Conservation (phyloP, 2,329 filamentous ascomycete genomes). For the Lachnellula hyalina region DNA sequence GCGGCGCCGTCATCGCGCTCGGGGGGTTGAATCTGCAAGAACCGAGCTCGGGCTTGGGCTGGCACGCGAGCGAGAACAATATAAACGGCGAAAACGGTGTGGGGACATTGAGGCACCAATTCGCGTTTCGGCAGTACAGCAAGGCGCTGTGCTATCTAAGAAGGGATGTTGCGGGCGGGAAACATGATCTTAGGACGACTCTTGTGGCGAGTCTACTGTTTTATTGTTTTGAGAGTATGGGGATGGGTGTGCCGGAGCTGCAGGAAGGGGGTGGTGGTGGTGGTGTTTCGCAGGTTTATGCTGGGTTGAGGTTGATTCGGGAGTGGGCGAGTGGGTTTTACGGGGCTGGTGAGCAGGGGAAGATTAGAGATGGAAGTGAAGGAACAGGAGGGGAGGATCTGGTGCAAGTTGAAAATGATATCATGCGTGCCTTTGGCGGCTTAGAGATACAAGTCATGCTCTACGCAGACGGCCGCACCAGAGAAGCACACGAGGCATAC, state of each 20-base stretch:
- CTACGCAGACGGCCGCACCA: slow-evolving; percentile 14
- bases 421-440: slow-evolving; percentile 14
- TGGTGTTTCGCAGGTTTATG: slow-evolving; percentile 13
- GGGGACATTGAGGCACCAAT: slow-evolving; percentile 17
- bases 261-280: too few species aligned
- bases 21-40: too few species aligned
- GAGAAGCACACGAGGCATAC: slow-evolving; percentile 17
- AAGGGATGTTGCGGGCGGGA: slow-evolving; percentile 14
- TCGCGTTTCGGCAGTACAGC: slow-evolving; percentile 19
- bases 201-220: slow-evolving; percentile 18
- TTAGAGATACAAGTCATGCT: slow-evolving; percentile 18
- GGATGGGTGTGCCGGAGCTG: slow-evolving; percentile 14
- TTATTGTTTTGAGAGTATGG: slow-evolving; percentile 20
- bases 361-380: neutral
- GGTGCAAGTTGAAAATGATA: slow-evolving; percentile 13
- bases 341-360: neutral
- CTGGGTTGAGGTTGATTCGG: slow-evolving; percentile 15
- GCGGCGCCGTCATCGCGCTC: slow-evolving; percentile 14
- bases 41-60: too few species aligned
- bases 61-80: too few species aligned
- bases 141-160: slow-evolving; percentile 16
- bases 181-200: slow-evolving; percentile 17
- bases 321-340: slow-evolving; percentile 15
- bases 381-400: slow-evolving; percentile 10
- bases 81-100: slow-evolving; percentile 4